Percentiles rank a stretch among this genome's conserved stretches.
Conservation (phyloP, 345 rosid genomes). For the Balakata baccata region DNA sequence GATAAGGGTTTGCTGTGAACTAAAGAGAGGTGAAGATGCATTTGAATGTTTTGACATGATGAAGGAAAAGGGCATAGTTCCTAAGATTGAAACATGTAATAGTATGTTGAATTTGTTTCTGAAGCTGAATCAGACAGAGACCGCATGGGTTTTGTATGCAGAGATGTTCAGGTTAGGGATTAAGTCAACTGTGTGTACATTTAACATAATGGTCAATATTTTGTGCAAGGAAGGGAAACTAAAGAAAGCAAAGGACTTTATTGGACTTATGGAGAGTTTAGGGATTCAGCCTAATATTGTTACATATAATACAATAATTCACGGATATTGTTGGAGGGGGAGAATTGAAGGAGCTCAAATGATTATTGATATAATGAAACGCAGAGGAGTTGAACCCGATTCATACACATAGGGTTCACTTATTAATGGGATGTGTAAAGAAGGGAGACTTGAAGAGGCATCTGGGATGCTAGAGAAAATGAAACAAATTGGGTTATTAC, state of each 20-base stretch:
- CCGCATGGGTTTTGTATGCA: conserved; percentile 84
- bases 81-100: conserved; percentile 72
- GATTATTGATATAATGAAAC: conserved; percentile 58
- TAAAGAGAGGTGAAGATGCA: conserved; percentile 60
- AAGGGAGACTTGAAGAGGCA: conserved; percentile 64
- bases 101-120: conserved; percentile 54
- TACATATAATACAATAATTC: conserved; percentile 74
- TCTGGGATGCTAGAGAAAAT: conserved; percentile 52
- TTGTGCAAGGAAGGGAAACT: conserved; percentile 83
- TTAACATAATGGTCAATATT: conserved; percentile 82
- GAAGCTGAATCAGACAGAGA: conserved; percentile 51
- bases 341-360: conserved; percentile 64
- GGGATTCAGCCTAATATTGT: conserved; percentile 69
- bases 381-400: conserved; percentile 61
- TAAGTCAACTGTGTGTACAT: conserved; percentile 61
- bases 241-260: conserved; percentile 66
- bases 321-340: conserved; percentile 66
- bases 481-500: conserved; percentile 59
- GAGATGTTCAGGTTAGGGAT: conserved; percentile 88
- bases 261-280: conserved; percentile 55
- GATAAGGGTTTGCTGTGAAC: conserved; percentile 59
- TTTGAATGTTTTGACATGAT: conserved; percentile 58
- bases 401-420: conserved; percentile 69
- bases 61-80: conserved; percentile 62
- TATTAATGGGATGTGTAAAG: conserved; percentile 73